A percentile compares a stretch with the other conserved stretches of the same genome.
phyloP scores from a whole-genome alignment of 805 yeast genomes.

The Hanseniaspora taiwanica region DNA sequence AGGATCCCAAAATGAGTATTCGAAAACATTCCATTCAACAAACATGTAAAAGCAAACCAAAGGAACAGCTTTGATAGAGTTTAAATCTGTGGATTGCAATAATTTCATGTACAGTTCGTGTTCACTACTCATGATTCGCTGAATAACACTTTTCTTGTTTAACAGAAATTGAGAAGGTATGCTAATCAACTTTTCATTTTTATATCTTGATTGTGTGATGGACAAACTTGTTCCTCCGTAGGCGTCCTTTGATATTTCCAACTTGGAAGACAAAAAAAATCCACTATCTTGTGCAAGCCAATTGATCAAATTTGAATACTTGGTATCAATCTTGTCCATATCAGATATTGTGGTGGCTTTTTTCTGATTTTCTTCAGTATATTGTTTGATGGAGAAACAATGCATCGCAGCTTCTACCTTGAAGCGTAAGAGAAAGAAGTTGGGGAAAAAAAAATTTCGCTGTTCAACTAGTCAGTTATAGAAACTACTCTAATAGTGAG shows the following conservation, averaged over 20 bases:
- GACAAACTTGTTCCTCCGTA: constrained; percentile 6
- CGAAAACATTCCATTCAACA: constrained; percentile 17
- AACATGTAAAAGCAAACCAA: constrained; percentile 34
- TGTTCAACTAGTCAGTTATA: no score
- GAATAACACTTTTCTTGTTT: constrained; percentile 1
- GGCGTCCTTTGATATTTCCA: constrained; percentile 1
- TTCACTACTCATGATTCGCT: background rate
- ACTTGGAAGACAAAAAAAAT: constrained; percentile 1
- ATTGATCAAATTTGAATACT: no score
- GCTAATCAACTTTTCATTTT: constrained; percentile 1
- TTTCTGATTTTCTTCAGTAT: no score
- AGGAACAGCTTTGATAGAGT: constrained; percentile 44
- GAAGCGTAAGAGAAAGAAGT: no score
- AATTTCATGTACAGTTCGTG: background rate
- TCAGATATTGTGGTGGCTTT: no score
- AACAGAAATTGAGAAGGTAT: constrained; percentile 3
- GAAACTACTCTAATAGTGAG: no score
- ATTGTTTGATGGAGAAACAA: no score
- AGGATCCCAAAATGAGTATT: constrained; percentile 49
- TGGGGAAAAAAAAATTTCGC: no score
- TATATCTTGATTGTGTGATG: background rate
- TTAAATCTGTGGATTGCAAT: background rate
- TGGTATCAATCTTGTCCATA: no score
- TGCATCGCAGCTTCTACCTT: no score
- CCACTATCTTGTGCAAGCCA: background rate